phyloP scores from a whole-genome alignment of 192 early-diverging fungal species.

The Chytriomyces sp. region DNA sequence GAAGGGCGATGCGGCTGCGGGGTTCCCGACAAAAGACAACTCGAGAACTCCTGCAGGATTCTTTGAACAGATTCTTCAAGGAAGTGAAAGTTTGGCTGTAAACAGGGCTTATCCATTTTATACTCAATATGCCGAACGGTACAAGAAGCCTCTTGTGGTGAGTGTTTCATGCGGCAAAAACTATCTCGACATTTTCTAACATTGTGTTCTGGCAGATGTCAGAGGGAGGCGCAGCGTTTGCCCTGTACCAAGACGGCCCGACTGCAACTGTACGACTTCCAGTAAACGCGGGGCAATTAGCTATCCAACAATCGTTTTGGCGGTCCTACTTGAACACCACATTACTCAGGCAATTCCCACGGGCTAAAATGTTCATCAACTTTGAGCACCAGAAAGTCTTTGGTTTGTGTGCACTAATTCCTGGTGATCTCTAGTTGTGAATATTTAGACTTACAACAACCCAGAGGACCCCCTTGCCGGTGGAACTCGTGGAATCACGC shows the following conservation, averaged over 20 bases:
- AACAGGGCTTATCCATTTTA: slow-evolving; percentile 30
- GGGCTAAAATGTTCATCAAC: slow-evolving; percentile 30
- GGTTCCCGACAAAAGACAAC: slow-evolving; percentile 14
- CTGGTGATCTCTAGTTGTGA: no score
- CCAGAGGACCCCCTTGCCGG: background rate
- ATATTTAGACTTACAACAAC: background rate
- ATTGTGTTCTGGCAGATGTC: background rate
- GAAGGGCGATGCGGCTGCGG: slow-evolving; percentile 13
- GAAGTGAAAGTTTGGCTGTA: background rate
- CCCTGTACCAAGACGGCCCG: background rate
- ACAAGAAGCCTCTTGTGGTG: background rate
- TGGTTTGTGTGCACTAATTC: no score
- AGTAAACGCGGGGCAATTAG: background rate
- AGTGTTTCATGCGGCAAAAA: no score
- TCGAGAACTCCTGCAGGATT: background rate
- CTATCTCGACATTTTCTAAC: no score
- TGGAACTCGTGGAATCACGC: slow-evolving; percentile 15
- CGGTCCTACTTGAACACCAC: slow-evolving; percentile 26
- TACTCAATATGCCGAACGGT: background rate
- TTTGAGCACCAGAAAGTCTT: slow-evolving; percentile 3
- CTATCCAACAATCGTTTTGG: slow-evolving; percentile 29
- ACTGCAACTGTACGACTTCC: background rate
- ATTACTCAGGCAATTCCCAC: slow-evolving; percentile 13
- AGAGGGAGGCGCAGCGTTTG: slow-evolving; percentile 32
- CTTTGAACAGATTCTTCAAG: slow-evolving; percentile 23